Evolutionary conservation across 306 rosid genomes (phyloP).

Genomic region (Fragaria vesca): DNA sequence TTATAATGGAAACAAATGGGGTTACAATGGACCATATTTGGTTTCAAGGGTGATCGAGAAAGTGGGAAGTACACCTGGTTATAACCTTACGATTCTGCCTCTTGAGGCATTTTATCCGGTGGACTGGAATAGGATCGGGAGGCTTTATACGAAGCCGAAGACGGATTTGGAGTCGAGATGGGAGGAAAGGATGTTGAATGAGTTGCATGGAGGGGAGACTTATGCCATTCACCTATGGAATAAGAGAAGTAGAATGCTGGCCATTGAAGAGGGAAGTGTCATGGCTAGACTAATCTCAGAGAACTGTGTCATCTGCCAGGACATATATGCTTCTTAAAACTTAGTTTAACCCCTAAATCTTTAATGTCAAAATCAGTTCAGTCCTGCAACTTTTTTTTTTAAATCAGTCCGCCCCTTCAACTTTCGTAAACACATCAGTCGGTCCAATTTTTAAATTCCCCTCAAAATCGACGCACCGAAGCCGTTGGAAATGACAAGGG

Average conservation of each 20-base stretch:
- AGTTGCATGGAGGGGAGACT: not conserved
- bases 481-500: too few relatives aligned
- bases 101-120: not conserved
- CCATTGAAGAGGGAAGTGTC: not conserved
- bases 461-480: too few relatives aligned
- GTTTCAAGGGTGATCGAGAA: not conserved
- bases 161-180: not conserved
- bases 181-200: not conserved
- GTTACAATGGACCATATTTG: not conserved
- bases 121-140: not conserved
- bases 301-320: not conserved
- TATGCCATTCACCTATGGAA: not conserved
- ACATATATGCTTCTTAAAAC: not conserved
- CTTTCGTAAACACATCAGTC: too few relatives aligned
- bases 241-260: not conserved
- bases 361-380: too few relatives aligned
- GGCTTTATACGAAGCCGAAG: not conserved
- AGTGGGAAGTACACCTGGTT: not conserved
- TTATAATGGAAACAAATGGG: constrained; percentile 12
- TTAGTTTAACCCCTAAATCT: too few relatives aligned
- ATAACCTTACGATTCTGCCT: not conserved
- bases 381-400: too few relatives aligned
- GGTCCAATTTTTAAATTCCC: too few relatives aligned
- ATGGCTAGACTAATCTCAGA: not conserved
- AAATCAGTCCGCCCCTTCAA: too few relatives aligned